Evolutionary conservation across 257 asterid species (phyloP), one percentile per base, ranked within the genome.

Genomic region (Primulina huaijiensis): DNA sequence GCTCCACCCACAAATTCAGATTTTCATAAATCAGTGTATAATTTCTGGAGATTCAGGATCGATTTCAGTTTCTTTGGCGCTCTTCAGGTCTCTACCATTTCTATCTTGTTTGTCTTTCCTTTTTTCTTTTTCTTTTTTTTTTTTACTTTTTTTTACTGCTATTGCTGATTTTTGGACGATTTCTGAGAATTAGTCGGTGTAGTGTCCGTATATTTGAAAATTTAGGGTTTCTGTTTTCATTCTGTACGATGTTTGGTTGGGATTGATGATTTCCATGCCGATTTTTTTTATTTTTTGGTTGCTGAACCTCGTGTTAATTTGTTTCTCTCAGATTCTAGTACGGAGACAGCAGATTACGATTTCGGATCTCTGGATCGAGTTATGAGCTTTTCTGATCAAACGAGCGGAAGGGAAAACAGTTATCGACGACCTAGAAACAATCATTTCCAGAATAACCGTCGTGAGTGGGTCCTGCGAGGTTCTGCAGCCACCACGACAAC

Each of bases 401-500:
- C 60, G 71, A 79, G 74, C 60, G 65, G 84, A 73, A 78, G 95
- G 81, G 90, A 80, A 40, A 80, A 76, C 82, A 79, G 34, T 46
- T 65, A 66, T 68, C 83, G 74, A 53, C 83, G 95, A 57, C 70
- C 88, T 17, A 88, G 97, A 77, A 69, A 50, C 70, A 82, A 82
- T 72, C 77, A 72, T 74, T 74, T 65, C 52, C 83, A 83, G 34
- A 67, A 75, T 72, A 71, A 82, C 85, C 89, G 86, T 5, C 89
- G 85, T 30, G 83, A 86, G 91, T 94, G 99, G 99, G 86, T 94
- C 62, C 95, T 87, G 0, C 87, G 97, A 2, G 83, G 86, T 59
- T 69, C 86, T 19, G 72, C 83, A 10, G 63, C 85, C 53, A 79
- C 78, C 37, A n/a, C 72, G 1, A 19, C 72, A 43, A 21, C 74